Evolutionary conservation across 1,284 basidiomycete genomes (phyloP), one percentile per base, ranked within the genome.

Genomic region (Melampsora abietis-canadensis): DNA sequence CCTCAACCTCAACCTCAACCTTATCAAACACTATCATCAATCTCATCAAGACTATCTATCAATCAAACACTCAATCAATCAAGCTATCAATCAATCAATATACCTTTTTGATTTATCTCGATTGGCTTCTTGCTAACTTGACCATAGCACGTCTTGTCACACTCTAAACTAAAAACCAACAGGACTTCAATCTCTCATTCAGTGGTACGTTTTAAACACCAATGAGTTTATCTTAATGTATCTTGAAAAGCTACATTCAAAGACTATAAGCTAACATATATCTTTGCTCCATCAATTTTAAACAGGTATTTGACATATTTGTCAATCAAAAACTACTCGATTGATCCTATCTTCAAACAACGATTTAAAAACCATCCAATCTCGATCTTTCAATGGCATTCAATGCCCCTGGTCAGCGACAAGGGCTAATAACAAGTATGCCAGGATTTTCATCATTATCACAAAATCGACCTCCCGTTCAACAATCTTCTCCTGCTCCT

Each of bases 391-490:
- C 44, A 37, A 73, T 73, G 70, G 70, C 70, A 19, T 73, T 73
- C 63, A 73, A 73, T 66, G 47, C 70, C 6, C 63, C 70, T 17
- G 70, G 70, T 66, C 68, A 69, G 59, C 70, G 70, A 44, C 70
- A 73, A 60, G 70, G 70, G 27, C 47, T 73, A 5, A 31, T 73
- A 7, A 30, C 70, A 21, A 73, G 34, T 62, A 66, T 66, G 63
- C 63, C 70, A 30, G 70, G 62, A 31, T 73, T 73, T 62, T 66
- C 65, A 30, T 66, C 70, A 19, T 31, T 73, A 30, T 73, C 70
- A 19, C 62, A 66, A 21, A 47, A 62, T 40, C 48, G 46, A 65
- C 48, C 62, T 44, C 51, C 65, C 2, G 47, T 65, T 21, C 70
- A 73, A 60, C 62, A 70, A 47, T 54, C 51, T 21, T 73, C 70